Conservation (phyloP, 164 flowering plant species). For the Protea cynaroides region DNA sequence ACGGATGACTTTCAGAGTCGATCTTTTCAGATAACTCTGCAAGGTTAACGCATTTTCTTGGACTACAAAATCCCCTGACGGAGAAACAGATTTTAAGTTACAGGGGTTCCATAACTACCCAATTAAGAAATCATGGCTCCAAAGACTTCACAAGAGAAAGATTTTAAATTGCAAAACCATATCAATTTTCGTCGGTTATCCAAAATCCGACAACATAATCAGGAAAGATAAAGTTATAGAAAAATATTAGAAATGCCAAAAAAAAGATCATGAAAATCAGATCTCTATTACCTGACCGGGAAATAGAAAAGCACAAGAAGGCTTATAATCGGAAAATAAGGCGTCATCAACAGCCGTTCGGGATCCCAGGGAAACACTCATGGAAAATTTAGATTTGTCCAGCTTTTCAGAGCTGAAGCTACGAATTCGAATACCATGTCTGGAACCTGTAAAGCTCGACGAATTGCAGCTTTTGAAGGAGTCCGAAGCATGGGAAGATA, state of each 20-base stretch:
- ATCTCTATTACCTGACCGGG: slow-evolving; percentile 80
- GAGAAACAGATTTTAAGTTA: no score
- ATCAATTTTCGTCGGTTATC: neutral
- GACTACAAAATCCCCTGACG: no score
- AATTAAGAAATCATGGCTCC: neutral
- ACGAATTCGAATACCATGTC: slow-evolving; percentile 25
- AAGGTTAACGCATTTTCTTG: no score
- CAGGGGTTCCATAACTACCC: neutral
- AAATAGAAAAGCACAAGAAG: slow-evolving; percentile 71
- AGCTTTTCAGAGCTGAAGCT: slow-evolving; percentile 13
- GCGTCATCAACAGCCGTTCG: slow-evolving; percentile 51
- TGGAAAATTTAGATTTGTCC: slow-evolving; percentile 54
- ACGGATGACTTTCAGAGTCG: no score
- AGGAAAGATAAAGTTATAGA: no score
- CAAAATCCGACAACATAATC: neutral
- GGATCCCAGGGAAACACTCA: slow-evolving; percentile 70
- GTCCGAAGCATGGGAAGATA: slow-evolving; percentile 12
- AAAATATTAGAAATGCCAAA: neutral
- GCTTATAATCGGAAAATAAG: slow-evolving; percentile 71
- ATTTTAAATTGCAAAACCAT: neutral
- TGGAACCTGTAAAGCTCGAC: slow-evolving; percentile 15
- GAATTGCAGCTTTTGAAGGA: slow-evolving; percentile 18
- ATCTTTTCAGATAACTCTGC: no score
- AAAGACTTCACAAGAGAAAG: slow-evolving; percentile 1
- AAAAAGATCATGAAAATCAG: neutral